Base-by-base conservation (phyloP, 345 rosid genomes). In the Orychophragmus violaceus region DNA sequence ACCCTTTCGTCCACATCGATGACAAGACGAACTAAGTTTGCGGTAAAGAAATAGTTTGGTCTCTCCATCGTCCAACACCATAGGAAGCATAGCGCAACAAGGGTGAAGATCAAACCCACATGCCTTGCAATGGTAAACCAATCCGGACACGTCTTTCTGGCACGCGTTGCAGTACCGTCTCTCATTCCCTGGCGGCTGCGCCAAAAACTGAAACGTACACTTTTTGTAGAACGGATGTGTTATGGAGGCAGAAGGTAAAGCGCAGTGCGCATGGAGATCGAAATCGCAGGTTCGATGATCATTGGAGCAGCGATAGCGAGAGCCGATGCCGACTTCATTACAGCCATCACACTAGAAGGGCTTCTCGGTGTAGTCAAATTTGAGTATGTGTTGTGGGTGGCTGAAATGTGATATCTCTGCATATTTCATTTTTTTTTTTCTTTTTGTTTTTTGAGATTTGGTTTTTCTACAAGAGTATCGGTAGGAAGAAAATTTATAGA, bases 101-200 rank as follows among this genome's bases (percentile, higher is more conserved):
- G 99, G 99, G 32, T 94, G 99, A 24, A 94, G 89, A 74, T 94
- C 99, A 24, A 82, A 90, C 32, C 95, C 99, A 10, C 99, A 94
- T 0, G 81, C 71, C 17, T 23, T 75, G 76, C 99, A 94, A 52
- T 94, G 96, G 72, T 94, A 94, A 8, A 88, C 71, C 44, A 90
- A 94, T 3, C 97, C 97, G 0, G 74, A 55, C 6, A 94, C 80
- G 16, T 88, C 96, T 54, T 82, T 84, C 59, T 87, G 84, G 48
- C 99, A 94, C 0, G 99, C 99, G 44, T 94, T 84, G 74, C 99
- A 94, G 12, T 76, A 84, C 2, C 99, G 68, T 0, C 85, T 81
- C 28, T 25, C 68, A 17, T 75, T 78, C 1, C 90, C 97, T 0
- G 96, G 96, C 0, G 95, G 96, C 44, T 59, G 48, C 0, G 85